phyloP scores from a whole-genome alignment of 2,329 filamentous ascomycete genomes.

The Celoporthe dispersa region DNA sequence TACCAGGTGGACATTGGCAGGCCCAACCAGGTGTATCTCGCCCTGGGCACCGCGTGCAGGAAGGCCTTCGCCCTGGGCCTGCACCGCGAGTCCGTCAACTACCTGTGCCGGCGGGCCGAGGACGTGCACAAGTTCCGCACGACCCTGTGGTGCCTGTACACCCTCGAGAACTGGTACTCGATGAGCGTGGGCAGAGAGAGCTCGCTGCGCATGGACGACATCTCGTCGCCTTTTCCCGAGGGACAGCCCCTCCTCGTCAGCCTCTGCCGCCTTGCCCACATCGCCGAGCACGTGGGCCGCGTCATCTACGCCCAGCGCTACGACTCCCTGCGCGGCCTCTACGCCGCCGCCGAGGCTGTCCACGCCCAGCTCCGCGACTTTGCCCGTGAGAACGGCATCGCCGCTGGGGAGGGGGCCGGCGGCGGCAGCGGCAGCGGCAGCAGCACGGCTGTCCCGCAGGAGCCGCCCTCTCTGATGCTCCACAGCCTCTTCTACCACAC shows the following conservation, averaged over 20 bases:
- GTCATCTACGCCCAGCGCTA: constrained; percentile 36
- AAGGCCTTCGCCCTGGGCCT: constrained; percentile 38
- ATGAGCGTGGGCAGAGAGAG: constrained; percentile 33
- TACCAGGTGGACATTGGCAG: constrained; percentile 38
- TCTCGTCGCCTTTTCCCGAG: constrained; percentile 34
- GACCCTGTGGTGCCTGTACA: constrained; percentile 39
- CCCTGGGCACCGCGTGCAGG: constrained; percentile 36
- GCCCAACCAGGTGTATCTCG: constrained; percentile 37
- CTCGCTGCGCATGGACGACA: constrained; percentile 33
- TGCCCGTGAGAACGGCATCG: constrained; percentile 32
- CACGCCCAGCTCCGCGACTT: constrained; percentile 34
- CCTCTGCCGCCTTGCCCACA: constrained; percentile 32
- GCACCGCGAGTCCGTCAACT: constrained; percentile 34
- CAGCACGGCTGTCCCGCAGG: constrained; percentile 10
- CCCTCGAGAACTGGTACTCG: constrained; percentile 35
- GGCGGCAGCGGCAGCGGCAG: background rate
- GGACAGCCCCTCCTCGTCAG: constrained; percentile 31
- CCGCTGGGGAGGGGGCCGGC: constrained; percentile 20
- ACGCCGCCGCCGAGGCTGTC: constrained; percentile 34
- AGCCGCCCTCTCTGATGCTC: constrained; percentile 28
- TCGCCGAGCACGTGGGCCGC: constrained; percentile 29
- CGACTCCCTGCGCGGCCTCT: constrained; percentile 36
- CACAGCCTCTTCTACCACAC: constrained; percentile 31
- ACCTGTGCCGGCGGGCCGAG: constrained; percentile 29
- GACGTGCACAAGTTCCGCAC: constrained; percentile 34